phyloP scores from a whole-genome alignment of 768 basidiomycete species.

The Lactarius sp. region DNA sequence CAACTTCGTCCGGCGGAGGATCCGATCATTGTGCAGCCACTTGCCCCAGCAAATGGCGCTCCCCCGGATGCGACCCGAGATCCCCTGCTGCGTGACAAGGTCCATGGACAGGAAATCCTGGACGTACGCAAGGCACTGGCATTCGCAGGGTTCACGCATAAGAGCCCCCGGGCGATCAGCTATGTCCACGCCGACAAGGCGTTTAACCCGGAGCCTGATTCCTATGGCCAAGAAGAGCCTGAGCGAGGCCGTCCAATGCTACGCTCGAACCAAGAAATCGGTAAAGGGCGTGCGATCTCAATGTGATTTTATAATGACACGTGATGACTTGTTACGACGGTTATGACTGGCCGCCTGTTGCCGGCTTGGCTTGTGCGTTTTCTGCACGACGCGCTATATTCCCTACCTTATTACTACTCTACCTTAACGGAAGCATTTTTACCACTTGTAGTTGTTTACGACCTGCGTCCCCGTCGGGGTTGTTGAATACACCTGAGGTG shows the following conservation, averaged over 20 bases:
- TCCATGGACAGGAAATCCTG: conserved; percentile 82
- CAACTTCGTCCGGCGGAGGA: conserved; percentile 1
- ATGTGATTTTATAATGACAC: conserved; percentile 44
- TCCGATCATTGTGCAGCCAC: conserved; percentile 55
- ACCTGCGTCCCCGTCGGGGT: background rate
- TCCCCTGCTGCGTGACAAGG: conserved; percentile 78
- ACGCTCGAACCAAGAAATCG: conserved; percentile 56
- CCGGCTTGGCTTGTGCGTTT: conserved; percentile 12
- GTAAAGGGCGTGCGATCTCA: conserved; percentile 78
- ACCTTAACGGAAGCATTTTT: conserved; percentile 7
- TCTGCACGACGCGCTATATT: conserved; percentile 11
- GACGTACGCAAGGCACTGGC: conserved; percentile 88
- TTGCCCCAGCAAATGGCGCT: conserved; percentile 83
- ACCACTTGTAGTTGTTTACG: background rate
- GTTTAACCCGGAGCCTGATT: conserved; percentile 54
- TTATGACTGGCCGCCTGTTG: conserved; percentile 10
- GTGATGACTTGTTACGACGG: conserved; percentile 16
- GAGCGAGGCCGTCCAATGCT: conserved; percentile 61
- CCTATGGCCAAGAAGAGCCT: conserved; percentile 41
- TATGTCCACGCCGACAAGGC: conserved; percentile 72
- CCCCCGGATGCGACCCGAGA: conserved; percentile 83
- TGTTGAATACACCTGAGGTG: conserved; percentile 13
- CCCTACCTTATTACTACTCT: conserved; percentile 13
- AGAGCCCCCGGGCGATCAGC: conserved; percentile 74
- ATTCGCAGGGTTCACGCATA: conserved; percentile 89